Evolutionary conservation across 352 stramenopile genomes (phyloP).

Genomic region (Phytopythium aichiense): DNA sequence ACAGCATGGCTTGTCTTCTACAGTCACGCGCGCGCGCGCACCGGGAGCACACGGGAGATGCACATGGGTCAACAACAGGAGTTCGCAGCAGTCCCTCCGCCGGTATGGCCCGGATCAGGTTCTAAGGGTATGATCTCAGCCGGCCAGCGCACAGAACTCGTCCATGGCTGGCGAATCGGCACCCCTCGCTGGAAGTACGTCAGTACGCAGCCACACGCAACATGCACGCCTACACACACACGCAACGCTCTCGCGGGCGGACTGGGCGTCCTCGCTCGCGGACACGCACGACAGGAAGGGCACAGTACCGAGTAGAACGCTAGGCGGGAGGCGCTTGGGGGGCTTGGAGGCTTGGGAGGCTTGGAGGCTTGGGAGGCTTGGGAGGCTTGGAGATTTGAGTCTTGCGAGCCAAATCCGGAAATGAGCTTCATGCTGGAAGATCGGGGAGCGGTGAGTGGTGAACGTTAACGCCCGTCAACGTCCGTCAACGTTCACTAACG

Average conservation of each 20-base stretch:
- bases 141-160: slow-evolving; percentile 38
- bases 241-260: not conserved
- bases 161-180: slow-evolving; percentile 38
- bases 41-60: slow-evolving; percentile 7
- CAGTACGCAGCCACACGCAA: slow-evolving; percentile 14
- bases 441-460: not conserved
- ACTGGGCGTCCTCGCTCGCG: not conserved
- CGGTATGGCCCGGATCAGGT: slow-evolving; percentile 65
- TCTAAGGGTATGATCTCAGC: slow-evolving; percentile 64
- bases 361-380: not conserved
- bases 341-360: too few relatives aligned
- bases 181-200: slow-evolving; percentile 59
- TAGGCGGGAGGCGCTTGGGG: not conserved
- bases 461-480: not conserved
- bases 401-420: slow-evolving; percentile 13
- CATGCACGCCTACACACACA: not conserved
- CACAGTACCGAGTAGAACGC: slow-evolving; percentile 8
- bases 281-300: not conserved
- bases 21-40: not conserved
- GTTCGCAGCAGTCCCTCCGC: slow-evolving; percentile 48
- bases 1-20: slow-evolving; percentile 19
- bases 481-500: not conserved
- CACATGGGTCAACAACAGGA: slow-evolving; percentile 18
- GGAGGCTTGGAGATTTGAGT: slow-evolving; percentile 8
- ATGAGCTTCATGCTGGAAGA: not conserved